Base-by-base conservation (phyloP, 495 filamentous ascomycete genomes). In the Xylaria longipes region DNA sequence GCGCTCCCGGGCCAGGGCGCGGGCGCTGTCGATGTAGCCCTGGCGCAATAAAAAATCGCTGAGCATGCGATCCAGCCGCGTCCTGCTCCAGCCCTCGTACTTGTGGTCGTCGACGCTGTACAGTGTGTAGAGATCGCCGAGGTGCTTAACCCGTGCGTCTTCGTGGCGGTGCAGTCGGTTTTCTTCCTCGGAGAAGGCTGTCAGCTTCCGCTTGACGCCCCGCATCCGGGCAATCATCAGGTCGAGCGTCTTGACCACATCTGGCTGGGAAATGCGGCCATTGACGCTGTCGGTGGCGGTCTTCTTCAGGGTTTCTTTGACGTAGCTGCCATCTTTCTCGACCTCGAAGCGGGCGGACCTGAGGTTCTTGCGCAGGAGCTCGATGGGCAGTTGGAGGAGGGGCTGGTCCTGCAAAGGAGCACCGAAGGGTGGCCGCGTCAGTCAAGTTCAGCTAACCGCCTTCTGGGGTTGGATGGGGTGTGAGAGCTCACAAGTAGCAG, bases 301-400 rank as follows among this genome's bases (percentile, higher is more conserved):
- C 25, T 92, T 86, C 80, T 90, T 90, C 69, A 98, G 88, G 39
- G 88, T 81, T 43, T 87, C 87, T 72, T 92, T 88, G 57, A 97
- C 83, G 75, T 87, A 83, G 66, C 90, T 88, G 71, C 89, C 89
- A 69, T 95, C 92, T 74, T 91, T 90, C 77, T 98, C 96, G 76
- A 97, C 88, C 68, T 89, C 82, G 72, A 91, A 89, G 77, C 97
- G 96, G 25, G 94, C 91, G 0, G 90, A 88, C 76, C 97, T 97
- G 83, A 98, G 95, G 79, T 97, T 98, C 77, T 93, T 92, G 66
- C 96, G 92, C 52, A 93, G 89, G 66, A 98, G 90, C 80, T 98
- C 95, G 80, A 94, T 89, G 27, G 96, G 96, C 5, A 98, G 86
- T 27, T 94, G 92, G 74, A 99, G 91, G 72, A 98, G 93, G 31